phyloP scores from a whole-genome alignment of 495 filamentous ascomycete genomes.

The Penicillium turbatum region DNA sequence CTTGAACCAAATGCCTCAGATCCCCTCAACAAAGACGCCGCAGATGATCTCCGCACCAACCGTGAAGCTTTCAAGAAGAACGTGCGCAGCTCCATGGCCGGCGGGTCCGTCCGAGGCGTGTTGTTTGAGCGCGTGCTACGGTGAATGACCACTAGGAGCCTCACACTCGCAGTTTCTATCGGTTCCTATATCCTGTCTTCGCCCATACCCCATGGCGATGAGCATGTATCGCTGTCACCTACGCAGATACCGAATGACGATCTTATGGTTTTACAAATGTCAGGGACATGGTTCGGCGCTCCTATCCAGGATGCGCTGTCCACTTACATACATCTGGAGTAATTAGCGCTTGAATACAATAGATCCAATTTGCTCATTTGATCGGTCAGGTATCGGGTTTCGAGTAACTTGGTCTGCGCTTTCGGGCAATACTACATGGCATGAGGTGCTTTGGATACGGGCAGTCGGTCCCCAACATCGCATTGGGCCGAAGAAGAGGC shows the following conservation, averaged over 20 bases:
- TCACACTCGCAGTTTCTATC: not conserved
- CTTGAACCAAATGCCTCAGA: slow-evolving; percentile 95
- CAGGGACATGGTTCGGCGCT: not conserved
- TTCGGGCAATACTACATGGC: not conserved
- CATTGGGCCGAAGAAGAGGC: not conserved
- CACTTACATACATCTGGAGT: slow-evolving; percentile 28
- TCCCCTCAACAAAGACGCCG: slow-evolving; percentile 97
- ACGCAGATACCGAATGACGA: slow-evolving; percentile 13
- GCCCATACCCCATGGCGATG: slow-evolving; percentile 7
- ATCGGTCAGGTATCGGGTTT: not conserved
- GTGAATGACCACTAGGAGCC: slow-evolving; percentile 15
- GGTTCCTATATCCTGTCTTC: not conserved
- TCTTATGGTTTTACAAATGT: slow-evolving; percentile 16
- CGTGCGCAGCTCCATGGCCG: slow-evolving; percentile 75
- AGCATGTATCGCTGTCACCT: slow-evolving; percentile 15
- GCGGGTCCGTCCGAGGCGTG: slow-evolving; percentile 68
- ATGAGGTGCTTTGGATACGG: no score
- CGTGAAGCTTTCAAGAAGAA: slow-evolving; percentile 88
- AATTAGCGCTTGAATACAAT: slow-evolving; percentile 28
- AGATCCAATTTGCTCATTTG: slow-evolving; percentile 12
- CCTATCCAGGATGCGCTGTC: slow-evolving; percentile 7
- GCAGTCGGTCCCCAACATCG: not conserved
- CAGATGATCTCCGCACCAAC: slow-evolving; percentile 81
- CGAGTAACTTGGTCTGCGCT: not conserved
- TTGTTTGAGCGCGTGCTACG: slow-evolving; percentile 69